Conservation (phyloP, 225 moss, liverwort and hornwort species). For the Sphagnum tenellum region DNA sequence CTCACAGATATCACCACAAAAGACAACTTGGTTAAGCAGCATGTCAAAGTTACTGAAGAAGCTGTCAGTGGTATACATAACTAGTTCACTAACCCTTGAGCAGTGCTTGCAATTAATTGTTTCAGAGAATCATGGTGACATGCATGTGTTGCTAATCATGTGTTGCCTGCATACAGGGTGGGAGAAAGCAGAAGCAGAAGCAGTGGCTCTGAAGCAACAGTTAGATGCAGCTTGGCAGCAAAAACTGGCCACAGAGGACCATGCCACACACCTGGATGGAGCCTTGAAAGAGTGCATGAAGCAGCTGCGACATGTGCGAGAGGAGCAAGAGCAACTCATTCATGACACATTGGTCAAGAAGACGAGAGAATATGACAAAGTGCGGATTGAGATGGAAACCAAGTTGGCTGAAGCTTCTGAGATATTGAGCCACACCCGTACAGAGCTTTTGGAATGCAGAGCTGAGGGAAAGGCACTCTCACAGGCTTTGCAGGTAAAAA, state of each 20-base stretch:
- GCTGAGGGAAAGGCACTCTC: slow-evolving; percentile 49
- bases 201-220: slow-evolving; percentile 56
- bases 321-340: slow-evolving; percentile 66
- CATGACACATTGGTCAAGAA: slow-evolving; percentile 75
- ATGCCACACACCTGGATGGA: slow-evolving; percentile 66
- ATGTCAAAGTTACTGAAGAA: slow-evolving; percentile 78
- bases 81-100: neutral
- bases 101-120: no score
- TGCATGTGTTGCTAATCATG: neutral
- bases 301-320: slow-evolving; percentile 63
- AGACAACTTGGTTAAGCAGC: slow-evolving; percentile 51
- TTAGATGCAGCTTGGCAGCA: slow-evolving; percentile 45
- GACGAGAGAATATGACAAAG: slow-evolving; percentile 68
- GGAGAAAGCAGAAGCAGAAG: slow-evolving; percentile 91
- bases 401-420: slow-evolving; percentile 42
- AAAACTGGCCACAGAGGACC: slow-evolving; percentile 53
- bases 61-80: slow-evolving; percentile 44
- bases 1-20: slow-evolving; percentile 37
- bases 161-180: slow-evolving; percentile 36
- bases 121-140: neutral
- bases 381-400: slow-evolving; percentile 68
- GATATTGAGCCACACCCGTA: slow-evolving; percentile 32
- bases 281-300: slow-evolving; percentile 82
- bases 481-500: slow-evolving; percentile 35
- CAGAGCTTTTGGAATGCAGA: slow-evolving; percentile 32